Percentiles rank a stretch among this genome's conserved stretches.
Evolutionary conservation across 148 eudicot species (phyloP).

Genomic region (Fagopyrum esculentum): DNA sequence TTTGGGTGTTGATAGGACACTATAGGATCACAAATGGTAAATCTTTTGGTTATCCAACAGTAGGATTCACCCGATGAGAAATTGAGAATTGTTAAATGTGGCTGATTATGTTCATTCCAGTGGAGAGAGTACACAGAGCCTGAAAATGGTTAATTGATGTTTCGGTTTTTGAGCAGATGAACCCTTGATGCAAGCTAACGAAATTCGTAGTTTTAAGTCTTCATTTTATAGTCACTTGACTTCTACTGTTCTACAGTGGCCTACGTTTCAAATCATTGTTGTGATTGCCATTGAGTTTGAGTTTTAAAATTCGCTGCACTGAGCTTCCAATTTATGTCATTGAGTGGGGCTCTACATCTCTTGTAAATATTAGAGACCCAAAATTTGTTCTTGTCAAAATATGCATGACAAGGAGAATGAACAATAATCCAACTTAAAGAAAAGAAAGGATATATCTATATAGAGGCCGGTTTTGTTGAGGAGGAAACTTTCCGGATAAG

Average conservation of each 20-base stretch:
- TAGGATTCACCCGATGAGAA: background rate
- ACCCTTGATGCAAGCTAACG: background rate
- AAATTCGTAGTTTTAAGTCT: background rate
- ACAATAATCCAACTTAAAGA: too few species aligned
- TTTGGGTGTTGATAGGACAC: background rate
- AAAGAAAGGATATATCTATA: too few species aligned
- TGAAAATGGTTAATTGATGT: background rate
- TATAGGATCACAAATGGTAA: constrained; percentile 7
- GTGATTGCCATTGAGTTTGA: too few species aligned
- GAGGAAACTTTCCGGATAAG: too few species aligned
- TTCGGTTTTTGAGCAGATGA: background rate
- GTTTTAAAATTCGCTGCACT: too few species aligned
- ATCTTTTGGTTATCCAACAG: background rate
- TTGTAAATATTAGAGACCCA: too few species aligned
- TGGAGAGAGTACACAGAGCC: background rate
- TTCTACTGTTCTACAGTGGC: too few species aligned
- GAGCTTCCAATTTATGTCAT: too few species aligned
- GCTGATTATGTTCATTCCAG: background rate
- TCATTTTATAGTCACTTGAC: background rate
- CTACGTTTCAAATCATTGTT: background rate
- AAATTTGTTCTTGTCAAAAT: too few species aligned
- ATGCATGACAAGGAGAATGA: too few species aligned
- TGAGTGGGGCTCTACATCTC: too few species aligned
- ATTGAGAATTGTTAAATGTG: background rate
- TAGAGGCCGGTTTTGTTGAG: too few species aligned